phyloP scores from a whole-genome alignment of 805 yeast genomes.

The Candida boleticola region DNA sequence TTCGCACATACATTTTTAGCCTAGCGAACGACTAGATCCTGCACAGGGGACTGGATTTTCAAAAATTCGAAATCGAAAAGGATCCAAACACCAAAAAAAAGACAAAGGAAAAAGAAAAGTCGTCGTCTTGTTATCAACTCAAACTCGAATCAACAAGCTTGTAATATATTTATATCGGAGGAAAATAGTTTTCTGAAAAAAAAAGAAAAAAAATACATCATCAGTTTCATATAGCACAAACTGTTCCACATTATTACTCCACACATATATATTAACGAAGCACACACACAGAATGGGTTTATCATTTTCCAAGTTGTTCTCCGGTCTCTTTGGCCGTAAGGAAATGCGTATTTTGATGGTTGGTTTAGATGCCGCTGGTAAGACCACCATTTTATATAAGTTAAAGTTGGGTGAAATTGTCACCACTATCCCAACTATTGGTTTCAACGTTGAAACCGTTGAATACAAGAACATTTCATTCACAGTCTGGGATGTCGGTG shows the following conservation, averaged over 20 bases:
- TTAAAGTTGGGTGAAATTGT: slow-evolving; percentile 43
- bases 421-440: slow-evolving; percentile 43
- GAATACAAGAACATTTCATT: slow-evolving; percentile 43
- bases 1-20: too few species aligned
- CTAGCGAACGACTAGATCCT: background rate
- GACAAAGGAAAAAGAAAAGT: background rate
- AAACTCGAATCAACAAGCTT: background rate
- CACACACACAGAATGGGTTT: too few species aligned
- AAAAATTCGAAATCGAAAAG: slow-evolving; percentile 1
- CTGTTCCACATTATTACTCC: too few species aligned
- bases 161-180: background rate
- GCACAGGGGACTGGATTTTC: background rate
- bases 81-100: slow-evolving; percentile 1
- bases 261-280: too few species aligned
- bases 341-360: slow-evolving; percentile 46
- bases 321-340: slow-evolving; percentile 41
- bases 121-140: slow-evolving; percentile 1
- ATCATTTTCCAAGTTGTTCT: slow-evolving; percentile 38
- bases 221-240: too few species aligned
- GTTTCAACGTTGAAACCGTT: slow-evolving; percentile 43
- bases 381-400: slow-evolving; percentile 41
- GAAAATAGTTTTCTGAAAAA: background rate
- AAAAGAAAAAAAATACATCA: background rate
- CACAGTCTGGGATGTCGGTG: slow-evolving; percentile 46
- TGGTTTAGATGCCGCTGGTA: slow-evolving; percentile 44